phyloP scores from a whole-genome alignment of 305 asterid species.

The Stenogyne calaminthoides region DNA sequence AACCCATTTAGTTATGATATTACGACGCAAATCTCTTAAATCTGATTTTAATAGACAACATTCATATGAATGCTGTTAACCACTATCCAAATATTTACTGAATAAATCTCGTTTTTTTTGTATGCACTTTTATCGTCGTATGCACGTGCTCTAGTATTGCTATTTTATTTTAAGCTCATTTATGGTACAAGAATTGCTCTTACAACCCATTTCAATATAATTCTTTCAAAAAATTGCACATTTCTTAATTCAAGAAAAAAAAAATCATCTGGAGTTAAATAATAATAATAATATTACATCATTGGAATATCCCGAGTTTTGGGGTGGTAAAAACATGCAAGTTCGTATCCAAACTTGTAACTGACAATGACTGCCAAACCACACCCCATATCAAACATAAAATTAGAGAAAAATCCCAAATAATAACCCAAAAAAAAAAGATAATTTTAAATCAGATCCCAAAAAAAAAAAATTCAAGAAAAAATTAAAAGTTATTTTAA shows the following conservation, averaged over 20 bases:
- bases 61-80: too few relatives aligned
- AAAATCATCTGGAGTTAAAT: neutral
- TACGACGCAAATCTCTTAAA: too few relatives aligned
- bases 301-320: conserved; percentile 16
- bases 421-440: neutral
- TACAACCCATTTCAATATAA: too few relatives aligned
- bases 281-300: conserved; percentile 21
- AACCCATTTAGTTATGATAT: too few relatives aligned
- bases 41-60: too few relatives aligned
- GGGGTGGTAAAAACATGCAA: conserved; percentile 42
- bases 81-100: too few relatives aligned
- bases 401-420: neutral
- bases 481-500: neutral
- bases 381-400: conserved; percentile 27
- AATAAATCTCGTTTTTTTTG: too few relatives aligned
- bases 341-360: conserved; percentile 20
- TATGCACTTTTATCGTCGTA: too few relatives aligned
- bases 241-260: neutral
- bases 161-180: too few relatives aligned
- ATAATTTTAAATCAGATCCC: conserved; percentile 7
- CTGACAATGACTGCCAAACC: conserved; percentile 21
- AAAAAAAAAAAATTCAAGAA: neutral
- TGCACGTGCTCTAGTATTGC: neutral
- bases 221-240: neutral
- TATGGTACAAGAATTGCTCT: too few relatives aligned